Conservation (phyloP, 257 asterid genomes). For the Verbascum thapsus region DNA sequence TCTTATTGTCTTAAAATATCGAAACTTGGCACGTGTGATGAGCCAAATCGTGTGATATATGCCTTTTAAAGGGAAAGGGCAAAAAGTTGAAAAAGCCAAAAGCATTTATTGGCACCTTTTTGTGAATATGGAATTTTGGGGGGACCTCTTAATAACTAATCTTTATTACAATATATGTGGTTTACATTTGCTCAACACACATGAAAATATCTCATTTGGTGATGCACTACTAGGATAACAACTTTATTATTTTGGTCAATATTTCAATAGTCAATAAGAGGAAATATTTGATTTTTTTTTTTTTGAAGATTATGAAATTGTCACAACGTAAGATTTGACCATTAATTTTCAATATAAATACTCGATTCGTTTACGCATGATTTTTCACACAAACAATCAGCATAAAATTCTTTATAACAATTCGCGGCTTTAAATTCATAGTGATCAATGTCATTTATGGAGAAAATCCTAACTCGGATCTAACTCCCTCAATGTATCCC, state of each 20-base stretch:
- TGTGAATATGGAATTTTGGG: constrained; percentile 34
- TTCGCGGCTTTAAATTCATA: too few relatives aligned
- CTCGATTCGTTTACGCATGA: too few relatives aligned
- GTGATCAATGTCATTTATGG: too few relatives aligned
- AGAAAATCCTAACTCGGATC: too few relatives aligned
- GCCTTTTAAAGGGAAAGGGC: constrained; percentile 29
- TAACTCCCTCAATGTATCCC: too few relatives aligned
- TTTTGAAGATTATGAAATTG: too few relatives aligned
- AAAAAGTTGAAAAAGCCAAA: constrained; percentile 39
- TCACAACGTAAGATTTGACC: too few relatives aligned
- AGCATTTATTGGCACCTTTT: constrained; percentile 40
- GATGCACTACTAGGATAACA: constrained; percentile 38
- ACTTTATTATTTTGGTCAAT: neutral
- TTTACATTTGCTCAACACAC: constrained; percentile 32
- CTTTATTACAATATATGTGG: constrained; percentile 46
- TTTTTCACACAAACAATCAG: too few relatives aligned
- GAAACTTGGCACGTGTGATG: constrained; percentile 23
- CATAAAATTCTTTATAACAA: too few relatives aligned
- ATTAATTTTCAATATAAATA: too few relatives aligned
- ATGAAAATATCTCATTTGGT: constrained; percentile 41
- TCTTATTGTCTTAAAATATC: neutral
- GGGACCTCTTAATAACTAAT: constrained; percentile 42
- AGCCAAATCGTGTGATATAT: constrained; percentile 15
- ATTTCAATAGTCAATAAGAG: constrained; percentile 1
- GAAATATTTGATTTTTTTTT: neutral